Evolutionary conservation across 208 protist species (phyloP), one percentile per base, ranked within the genome.

Genomic region (Leishmania lainsoni): DNA sequence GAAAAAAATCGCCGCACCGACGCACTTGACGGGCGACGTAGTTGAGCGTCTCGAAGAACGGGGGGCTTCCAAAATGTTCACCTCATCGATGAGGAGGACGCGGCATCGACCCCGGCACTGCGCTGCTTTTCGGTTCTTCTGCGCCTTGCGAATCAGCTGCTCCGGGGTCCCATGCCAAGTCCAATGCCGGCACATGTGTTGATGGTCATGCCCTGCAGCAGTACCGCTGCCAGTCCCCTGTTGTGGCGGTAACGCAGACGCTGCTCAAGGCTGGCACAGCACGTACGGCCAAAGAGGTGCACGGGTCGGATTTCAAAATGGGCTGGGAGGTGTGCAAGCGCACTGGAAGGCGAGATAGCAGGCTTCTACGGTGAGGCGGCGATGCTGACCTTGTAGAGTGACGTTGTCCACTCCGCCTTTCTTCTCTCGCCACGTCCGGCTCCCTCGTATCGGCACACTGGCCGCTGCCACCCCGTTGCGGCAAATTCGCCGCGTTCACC

Each of bases 1-100:
- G n/a, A n/a, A n/a, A n/a, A n/a, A n/a, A n/a, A n/a, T n/a, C n/a
- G n/a, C 85, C 98, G 97, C 49, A 98, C 10, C 86, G 86, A 42
- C 93, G 93, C 58, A 97, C 85, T 2, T 78, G 78, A 1, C 90
- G 90, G 4, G 92, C 94, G 2, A 93, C 76, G 71, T 91, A 90
- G 59, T 98, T 93, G 5, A 98, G 83, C 29, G 85, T 35, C 76
- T 96, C 91, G 73, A 98, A 92, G 49, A 98, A 74, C 93, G 97
- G 97, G 51, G n/a, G n/a, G n/a, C n/a, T n/a, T n/a, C n/a, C n/a
- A n/a, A n/a, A n/a, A n/a, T n/a, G n/a, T 91, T 97, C n/a, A 98
- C 83, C 78, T 98, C 96, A 81, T 98, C 95, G 59, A 98, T 90
- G n/a, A 98, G 83, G 20, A 98, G 84, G 17, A 92, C 85, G 1